A percentile compares a stretch with the other conserved stretches of the same genome.
phyloP scores from a whole-genome alignment of 2,329 filamentous ascomycete species.

The Fusarium verticillioides region DNA sequence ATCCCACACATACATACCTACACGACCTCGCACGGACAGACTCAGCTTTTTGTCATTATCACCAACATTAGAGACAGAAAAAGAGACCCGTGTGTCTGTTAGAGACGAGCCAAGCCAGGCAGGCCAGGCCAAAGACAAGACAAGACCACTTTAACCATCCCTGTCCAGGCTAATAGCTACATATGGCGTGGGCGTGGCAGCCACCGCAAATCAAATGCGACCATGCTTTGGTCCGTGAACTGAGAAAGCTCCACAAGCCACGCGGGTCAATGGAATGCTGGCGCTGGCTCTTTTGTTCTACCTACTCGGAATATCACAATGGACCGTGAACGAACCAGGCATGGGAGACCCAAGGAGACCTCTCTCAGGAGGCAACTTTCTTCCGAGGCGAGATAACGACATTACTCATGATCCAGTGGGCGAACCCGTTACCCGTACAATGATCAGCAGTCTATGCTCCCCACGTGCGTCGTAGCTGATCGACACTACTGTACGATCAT shows the following conservation, averaged over 20 bases:
- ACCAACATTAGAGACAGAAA: conserved; percentile 11
- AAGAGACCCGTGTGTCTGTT: neutral
- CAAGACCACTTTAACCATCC: conserved; percentile 21
- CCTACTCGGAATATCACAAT: neutral
- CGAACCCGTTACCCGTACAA: neutral
- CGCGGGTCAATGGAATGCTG: conserved; percentile 45
- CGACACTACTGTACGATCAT: conserved; percentile 3
- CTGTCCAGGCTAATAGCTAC: neutral
- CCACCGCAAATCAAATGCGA: conserved; percentile 29
- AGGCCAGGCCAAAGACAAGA: neutral
- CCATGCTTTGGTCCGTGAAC: conserved; percentile 26
- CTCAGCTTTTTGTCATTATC: conserved; percentile 18
- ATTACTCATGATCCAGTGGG: conserved; percentile 15
- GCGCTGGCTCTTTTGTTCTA: neutral
- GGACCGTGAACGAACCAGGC: conserved; percentile 4
- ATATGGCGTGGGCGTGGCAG: conserved; percentile 27
- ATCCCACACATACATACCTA: conserved; percentile 8
- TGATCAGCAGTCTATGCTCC: conserved; percentile 29
- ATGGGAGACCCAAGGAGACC: neutral
- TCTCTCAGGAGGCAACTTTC: conserved; percentile 23
- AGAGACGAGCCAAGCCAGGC: conserved; percentile 11
- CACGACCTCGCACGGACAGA: conserved; percentile 39
- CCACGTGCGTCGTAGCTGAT: conserved; percentile 11
- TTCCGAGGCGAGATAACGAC: conserved; percentile 18
- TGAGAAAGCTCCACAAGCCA: conserved; percentile 44